These are phyloP conservation scores for Glarea lozoyensis DNA, from an alignment of 495 filamentous ascomycete genomes.

Conservation along the genomic window DNA sequence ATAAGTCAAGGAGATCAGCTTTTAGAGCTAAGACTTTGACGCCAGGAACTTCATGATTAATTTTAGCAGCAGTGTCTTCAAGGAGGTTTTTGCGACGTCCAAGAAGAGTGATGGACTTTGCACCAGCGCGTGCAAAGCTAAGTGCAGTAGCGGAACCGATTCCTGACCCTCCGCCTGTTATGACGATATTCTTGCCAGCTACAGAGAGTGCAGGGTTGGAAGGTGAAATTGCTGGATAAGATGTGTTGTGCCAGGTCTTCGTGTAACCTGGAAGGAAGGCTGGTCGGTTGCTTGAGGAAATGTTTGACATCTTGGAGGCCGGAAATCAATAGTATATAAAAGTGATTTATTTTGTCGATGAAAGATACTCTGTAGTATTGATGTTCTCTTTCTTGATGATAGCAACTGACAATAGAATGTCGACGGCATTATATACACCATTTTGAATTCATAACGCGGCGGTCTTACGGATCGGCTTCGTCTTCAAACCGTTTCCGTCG, in stretches of 20 bases:
- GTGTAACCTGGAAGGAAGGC: too few relatives aligned
- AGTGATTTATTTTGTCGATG: too few relatives aligned
- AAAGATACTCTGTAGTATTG: too few relatives aligned
- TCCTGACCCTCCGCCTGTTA: constrained; percentile 33
- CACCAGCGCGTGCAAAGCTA: not conserved
- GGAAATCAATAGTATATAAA: too few relatives aligned
- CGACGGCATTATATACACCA: too few relatives aligned
- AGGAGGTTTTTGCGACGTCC: not conserved
- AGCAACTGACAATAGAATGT: too few relatives aligned
- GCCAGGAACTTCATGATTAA: not conserved
- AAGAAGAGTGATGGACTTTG: not conserved
- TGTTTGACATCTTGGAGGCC: too few relatives aligned
- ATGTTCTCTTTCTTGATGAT: too few relatives aligned
- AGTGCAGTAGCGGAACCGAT: not conserved
- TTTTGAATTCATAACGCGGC: too few relatives aligned
- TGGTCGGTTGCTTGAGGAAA: too few relatives aligned
- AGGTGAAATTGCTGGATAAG: constrained; percentile 36
- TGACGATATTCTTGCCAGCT: constrained; percentile 32
- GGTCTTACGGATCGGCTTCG: too few relatives aligned
- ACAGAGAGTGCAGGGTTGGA: constrained; percentile 30
- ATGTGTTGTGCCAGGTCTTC: constrained; percentile 26
- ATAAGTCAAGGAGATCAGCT: not conserved
- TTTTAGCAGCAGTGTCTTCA: not conserved
- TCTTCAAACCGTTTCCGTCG: too few relatives aligned
- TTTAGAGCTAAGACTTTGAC: not conserved